A percentile compares a stretch with the other conserved stretches of the same genome.
phyloP scores from a whole-genome alignment of 1,284 basidiomycete genomes.

The Trichosporon asahii region DNA sequence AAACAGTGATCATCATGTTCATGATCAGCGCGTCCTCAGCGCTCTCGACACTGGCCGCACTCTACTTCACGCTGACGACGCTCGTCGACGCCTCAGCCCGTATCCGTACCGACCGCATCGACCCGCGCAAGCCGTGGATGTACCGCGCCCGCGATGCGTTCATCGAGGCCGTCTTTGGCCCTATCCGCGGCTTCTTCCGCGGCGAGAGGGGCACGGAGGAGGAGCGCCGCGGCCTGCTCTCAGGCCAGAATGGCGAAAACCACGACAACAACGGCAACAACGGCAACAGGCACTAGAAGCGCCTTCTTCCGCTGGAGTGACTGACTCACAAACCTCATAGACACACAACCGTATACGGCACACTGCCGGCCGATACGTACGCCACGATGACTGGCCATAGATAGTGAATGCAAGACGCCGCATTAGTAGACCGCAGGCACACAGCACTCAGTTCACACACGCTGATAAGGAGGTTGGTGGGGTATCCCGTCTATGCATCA shows the following conservation, averaged over 20 bases:
- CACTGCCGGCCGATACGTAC: not conserved
- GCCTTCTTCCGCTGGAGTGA: not conserved
- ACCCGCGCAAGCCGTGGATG: constrained; percentile 56
- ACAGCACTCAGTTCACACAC: not conserved
- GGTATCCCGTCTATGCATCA: not conserved
- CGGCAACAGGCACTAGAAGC: not conserved
- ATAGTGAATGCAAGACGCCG: not conserved
- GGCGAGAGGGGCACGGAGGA: constrained; percentile 19
- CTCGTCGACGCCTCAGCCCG: constrained; percentile 68
- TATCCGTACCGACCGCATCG: constrained; percentile 66
- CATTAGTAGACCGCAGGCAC: not conserved
- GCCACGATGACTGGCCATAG: not conserved
- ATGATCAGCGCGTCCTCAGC: constrained; percentile 76
- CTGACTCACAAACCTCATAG: not conserved
- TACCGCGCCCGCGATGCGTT: constrained; percentile 50
- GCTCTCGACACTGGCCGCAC: constrained; percentile 64
- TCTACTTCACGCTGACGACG: constrained; percentile 60
- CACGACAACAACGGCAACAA: not conserved
- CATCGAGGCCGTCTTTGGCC: constrained; percentile 13
- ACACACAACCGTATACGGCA: not conserved
- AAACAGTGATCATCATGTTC: constrained; percentile 76
- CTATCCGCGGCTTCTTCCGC: not conserved
- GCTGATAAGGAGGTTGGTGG: not conserved
- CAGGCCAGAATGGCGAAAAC: not conserved
- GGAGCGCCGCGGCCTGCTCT: constrained; percentile 21